Percentiles rank a stretch among this genome's conserved stretches.
Evolutionary conservation across 179 eudicot genomes (phyloP).

Genomic region (Nepenthes alata): DNA sequence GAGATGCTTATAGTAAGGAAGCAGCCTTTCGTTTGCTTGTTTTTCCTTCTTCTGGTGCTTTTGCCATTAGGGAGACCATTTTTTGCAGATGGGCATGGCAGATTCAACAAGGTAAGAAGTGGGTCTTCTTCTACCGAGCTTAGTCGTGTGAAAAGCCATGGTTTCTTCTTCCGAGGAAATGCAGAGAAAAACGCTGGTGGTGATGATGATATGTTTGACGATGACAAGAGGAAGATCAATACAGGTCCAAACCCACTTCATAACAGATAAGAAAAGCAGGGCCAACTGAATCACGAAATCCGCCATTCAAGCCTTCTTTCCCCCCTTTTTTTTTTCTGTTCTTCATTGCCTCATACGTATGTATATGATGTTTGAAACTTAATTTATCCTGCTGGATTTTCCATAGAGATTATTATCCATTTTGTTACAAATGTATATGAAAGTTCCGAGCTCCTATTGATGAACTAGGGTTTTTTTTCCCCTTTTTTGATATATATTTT

Average conservation of each 20-base stretch:
- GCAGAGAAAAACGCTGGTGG: constrained; percentile 8
- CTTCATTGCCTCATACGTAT: not conserved
- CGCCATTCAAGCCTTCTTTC: too few species aligned
- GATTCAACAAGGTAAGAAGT: constrained; percentile 22
- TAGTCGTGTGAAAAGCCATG: constrained; percentile 11
- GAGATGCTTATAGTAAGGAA: constrained; percentile 5
- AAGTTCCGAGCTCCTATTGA: constrained; percentile 19
- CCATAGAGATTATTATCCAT: constrained; percentile 9
- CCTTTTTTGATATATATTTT: too few species aligned
- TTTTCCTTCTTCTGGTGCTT: constrained; percentile 27
- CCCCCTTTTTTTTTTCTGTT: not conserved
- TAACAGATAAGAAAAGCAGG: constrained; percentile 40
- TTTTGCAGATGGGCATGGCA: constrained; percentile 27
- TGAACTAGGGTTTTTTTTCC: not conserved
- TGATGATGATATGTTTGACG: constrained; percentile 35
- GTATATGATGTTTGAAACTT: constrained; percentile 7
- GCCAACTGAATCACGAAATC: too few species aligned
- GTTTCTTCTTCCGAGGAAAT: constrained; percentile 10
- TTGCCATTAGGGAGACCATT: constrained; percentile 25
- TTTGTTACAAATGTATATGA: constrained; percentile 23
- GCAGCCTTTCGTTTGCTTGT: constrained; percentile 19
- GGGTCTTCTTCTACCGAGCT: constrained; percentile 13
- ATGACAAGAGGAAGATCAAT: constrained; percentile 56
- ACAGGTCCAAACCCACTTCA: constrained; percentile 87
- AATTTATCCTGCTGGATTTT: constrained; percentile 1